A percentile compares a stretch with the other conserved stretches of the same genome.
Evolutionary conservation across 495 filamentous ascomycete genomes (phyloP).

Genomic region (Neurospora intermedia): DNA sequence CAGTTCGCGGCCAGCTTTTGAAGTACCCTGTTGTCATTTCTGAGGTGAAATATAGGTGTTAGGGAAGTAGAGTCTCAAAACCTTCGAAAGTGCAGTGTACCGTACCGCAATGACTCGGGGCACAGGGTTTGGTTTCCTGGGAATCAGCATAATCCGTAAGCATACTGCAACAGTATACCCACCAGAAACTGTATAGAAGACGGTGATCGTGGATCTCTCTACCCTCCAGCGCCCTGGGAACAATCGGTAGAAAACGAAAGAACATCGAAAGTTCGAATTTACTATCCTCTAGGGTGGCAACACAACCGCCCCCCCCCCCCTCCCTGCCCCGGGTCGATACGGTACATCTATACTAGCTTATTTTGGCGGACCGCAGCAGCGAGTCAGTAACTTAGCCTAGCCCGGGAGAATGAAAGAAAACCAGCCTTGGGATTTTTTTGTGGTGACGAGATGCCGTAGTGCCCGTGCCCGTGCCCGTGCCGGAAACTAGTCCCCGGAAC

Average conservation of each 20-base stretch:
- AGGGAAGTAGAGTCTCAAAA: background rate
- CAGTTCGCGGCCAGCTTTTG: background rate
- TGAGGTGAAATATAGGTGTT: background rate
- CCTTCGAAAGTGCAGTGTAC: background rate
- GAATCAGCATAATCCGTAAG: no score
- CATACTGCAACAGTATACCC: no score
- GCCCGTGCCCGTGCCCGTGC: background rate
- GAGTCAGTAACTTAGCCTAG: background rate
- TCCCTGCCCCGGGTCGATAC: background rate
- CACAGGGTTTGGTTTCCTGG: no score
- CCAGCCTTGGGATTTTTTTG: background rate
- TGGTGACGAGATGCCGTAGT: background rate
- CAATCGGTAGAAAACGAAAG: no score
- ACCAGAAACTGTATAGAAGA: no score
- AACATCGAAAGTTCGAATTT: no score
- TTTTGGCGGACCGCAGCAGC: background rate
- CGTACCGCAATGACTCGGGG: no score
- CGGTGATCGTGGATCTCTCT: no score
- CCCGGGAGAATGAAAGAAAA: constrained; percentile 1
- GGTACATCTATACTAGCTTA: background rate
- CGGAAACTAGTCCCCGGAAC: constrained; percentile 2
- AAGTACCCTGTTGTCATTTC: background rate
- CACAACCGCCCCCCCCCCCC: no score
- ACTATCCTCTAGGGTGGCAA: no score
- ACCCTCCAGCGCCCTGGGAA: no score